Base-by-base conservation (phyloP, 2,329 filamentous ascomycete species). In the Penicillium sclerotiorum region DNA sequence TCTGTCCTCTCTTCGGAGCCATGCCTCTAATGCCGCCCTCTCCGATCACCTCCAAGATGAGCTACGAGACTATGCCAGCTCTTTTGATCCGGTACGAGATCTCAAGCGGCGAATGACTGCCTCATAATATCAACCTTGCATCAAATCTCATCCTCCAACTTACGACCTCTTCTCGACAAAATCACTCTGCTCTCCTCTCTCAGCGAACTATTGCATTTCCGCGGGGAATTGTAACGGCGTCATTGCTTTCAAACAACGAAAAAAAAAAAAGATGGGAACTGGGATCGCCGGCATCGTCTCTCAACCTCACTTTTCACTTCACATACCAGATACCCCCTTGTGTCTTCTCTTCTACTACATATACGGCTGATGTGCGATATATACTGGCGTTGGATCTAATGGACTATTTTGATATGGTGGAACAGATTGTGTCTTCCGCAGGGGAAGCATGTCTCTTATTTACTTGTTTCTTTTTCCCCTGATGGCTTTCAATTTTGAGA, bases 61-160 rank as follows among this genome's bases (percentile, higher is more conserved):
- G 69, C 82, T 96, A 28, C 85, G 87, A 66, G 87, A 88, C 59
- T 96, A 96, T 72, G 89, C 89, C 59, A 89, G 87, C 66, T 90
- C 88, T 2, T 96, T 96, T 68, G 92, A 96, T 72, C 88, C 91
- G 59, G 86, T 88, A 50, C 82, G 89, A 33, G 72, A 76, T 52
- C 65, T 74, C 51, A 74, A 71, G 53, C 67, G 74, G 56, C 66
- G 71, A 22, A 47, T 72, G 46, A 64, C 68, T 15, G 56, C 69
- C n/a, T 56, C 66, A 17, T 71, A 52, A 51, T 59, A 33, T 11
- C 8, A 15, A 6, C 8, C 18, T 44, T 17, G 1, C 13, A 15
- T 18, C 30, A 18, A 23, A 39, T 33, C 25, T 36, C n/a, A 45
- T 41, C 39, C 13, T 36, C 18, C 35, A 6, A 12, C 9, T 36